These are phyloP conservation scores for Xerocomus amazonicus DNA, from an alignment of 1,284 basidiomycete genomes.

Conservation along the genomic window DNA sequence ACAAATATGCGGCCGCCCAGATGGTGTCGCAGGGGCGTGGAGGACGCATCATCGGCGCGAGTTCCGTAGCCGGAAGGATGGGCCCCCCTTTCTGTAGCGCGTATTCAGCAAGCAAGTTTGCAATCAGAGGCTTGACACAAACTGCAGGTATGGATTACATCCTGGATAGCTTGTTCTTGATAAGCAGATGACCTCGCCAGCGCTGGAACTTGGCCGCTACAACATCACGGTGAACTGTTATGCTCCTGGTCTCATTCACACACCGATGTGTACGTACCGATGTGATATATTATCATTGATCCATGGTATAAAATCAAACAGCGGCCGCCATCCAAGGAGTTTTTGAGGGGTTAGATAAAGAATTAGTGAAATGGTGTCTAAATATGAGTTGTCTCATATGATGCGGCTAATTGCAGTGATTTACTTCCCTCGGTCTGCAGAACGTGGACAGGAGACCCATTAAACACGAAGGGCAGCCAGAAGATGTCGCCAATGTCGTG, in stretches of 20 bases:
- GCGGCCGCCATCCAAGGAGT: too few species aligned
- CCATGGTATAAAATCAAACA: too few species aligned
- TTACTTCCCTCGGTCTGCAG: too few species aligned
- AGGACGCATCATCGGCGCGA: neutral
- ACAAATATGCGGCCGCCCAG: neutral
- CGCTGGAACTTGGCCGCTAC: conserved; percentile 12
- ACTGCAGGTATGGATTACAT: conserved; percentile 21
- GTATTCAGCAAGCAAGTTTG: conserved; percentile 42
- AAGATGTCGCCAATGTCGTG: conserved; percentile 5
- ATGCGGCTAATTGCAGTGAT: too few species aligned
- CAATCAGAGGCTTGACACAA: conserved; percentile 40
- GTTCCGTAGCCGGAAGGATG: neutral
- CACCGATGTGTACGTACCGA: conserved; percentile 10
- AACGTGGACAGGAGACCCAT: neutral
- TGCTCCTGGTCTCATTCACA: too few species aligned
- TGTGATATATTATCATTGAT: too few species aligned
- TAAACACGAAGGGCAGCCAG: neutral
- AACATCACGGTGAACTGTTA: neutral
- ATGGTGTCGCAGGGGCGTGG: neutral
- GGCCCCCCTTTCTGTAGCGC: conserved; percentile 5
- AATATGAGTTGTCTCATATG: too few species aligned
- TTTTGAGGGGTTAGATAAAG: too few species aligned
- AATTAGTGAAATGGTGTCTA: too few species aligned
- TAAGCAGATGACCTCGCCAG: neutral
- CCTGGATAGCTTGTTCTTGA: neutral